Evolutionary conservation across 768 basidiomycete genomes (phyloP), one percentile per base, ranked within the genome.

Genomic region (Lactarius vividus): DNA sequence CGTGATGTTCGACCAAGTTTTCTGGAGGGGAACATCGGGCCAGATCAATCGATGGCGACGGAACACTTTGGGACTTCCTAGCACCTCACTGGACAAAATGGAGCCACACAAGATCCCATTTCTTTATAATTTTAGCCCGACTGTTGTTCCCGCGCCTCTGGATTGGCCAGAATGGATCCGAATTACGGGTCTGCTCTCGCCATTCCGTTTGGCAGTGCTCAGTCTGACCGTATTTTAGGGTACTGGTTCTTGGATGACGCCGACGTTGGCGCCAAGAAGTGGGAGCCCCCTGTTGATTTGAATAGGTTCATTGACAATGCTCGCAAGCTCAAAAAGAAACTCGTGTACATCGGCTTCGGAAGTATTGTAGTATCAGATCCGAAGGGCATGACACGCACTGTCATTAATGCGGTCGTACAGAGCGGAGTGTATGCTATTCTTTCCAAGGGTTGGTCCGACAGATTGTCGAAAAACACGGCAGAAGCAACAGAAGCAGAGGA

Each of bases 161-260:
- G 96, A 99, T 75, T 99, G 97, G 97, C 94, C 95, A 4, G 96
- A 99, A 76, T 98, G 96, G 94, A 98, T 98, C 69, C 89, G 92
- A 49, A 85, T 96, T 1, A 94, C 94, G 67, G 93, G 92, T 91
- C 10, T 28, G 57, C 31, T 62, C 18, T 31, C 18, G 31, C 46
- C 53, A 13, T 23, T 57, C 29, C 16, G 61, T 53, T 49, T 62
- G 29, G 42, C 40, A n/a, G 13, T 59, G 16, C 35, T 35, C 52
- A 55, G 28, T 42, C 61, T 44, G 57, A 63, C 61, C 18, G 28
- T 31, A 46, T 33, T 69, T 10, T 58, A 92, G 96, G 96, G 10
- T 98, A 97, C 75, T 99, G 96, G 96, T 96, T 94, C 84, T 83
- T 99, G 55, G 87, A 96, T 59, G 92, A 94, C 68, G 92, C 96